Evolutionary conservation across 179 eudicot genomes (phyloP), one percentile per base, ranked within the genome.

Genomic region (Carnegiea gigantea): DNA sequence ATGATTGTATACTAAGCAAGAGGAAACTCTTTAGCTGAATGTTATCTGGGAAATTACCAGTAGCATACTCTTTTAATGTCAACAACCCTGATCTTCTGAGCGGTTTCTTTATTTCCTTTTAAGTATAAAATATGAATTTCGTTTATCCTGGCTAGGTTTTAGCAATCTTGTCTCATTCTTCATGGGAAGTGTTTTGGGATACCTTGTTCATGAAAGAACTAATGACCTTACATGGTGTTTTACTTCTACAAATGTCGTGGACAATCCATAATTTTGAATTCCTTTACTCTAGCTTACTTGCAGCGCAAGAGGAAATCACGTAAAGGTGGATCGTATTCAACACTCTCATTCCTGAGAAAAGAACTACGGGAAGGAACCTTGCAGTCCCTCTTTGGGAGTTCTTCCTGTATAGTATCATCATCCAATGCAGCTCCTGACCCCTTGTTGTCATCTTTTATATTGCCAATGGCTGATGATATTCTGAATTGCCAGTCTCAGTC

Each of bases 291-390:
- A 81, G 67, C 4, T 71, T 46, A 88, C 89, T 68, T 83, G 83
- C 90, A 84, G 79, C 85, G 90, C 79, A 88, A 88, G 85, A 86
- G 89, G 71, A 88, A 83, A 81, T 84, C 83, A 8, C 84, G 86
- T 43, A 88, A 81, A 83, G 80, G 83, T 72, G 97, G 92, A 65
- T 85, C 94, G 11, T 90, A 87, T 85, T 87, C 90, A 53, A 84
- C 92, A 33, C 83, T 91, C 77, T 85, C 97, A 49, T 70, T 89
- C 71, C 77, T 92, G 89, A 92, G 90, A 81, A 93, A 86, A 88
- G 97, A 96, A 85, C 80, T 94, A 57, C 86, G 90, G 70, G 99
- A 92, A 38, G 93, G 98, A 68, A 92, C 84, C 75, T 78, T 91
- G 74, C 95, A 87, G 81, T 85, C 97, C 65, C 86, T 94, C 54